Evolutionary conservation across 352 stramenopile genomes (phyloP), one percentile per base, ranked within the genome.

Genomic region (Pythium folliculosum): DNA sequence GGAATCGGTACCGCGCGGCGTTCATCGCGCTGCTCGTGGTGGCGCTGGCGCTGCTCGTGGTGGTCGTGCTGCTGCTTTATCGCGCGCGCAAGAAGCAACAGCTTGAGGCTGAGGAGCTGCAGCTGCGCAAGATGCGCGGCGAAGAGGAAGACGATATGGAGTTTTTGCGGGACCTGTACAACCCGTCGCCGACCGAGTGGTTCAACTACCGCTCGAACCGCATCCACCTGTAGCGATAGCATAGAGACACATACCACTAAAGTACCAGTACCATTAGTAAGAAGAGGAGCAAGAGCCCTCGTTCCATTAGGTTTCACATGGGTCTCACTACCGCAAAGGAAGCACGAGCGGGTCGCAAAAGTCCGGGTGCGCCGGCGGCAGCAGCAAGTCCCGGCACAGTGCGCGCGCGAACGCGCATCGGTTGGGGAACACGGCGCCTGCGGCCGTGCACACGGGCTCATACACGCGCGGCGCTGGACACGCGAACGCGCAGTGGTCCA

Each of bases 351-450:
- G 37, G 25, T 67, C 52, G 30, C 60, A 67, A 25, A 35, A 53
- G 12, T 53, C 50, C 1, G 27, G 35, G 37, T 25, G 21, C 14
- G 60, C 60, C 1, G 44, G 22, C 5, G 49, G 51, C 2, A 60
- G 50, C n/a, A 40, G n/a, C 37, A 45, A 5, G 37, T 67, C 50
- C 4, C 50, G 40, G 27, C 60, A 67, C 21, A 67, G 23, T 12
- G 60, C 60, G 6, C 19, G 5, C 50, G 37, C 51, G 38, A 55
- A 59, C 19, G 21, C 40, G 55, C 78, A 86, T 40, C 72, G 59
- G 60, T 80, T 83, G 62, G 52, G 60, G 78, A 81, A 83, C 5
- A 71, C 75, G 25, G 60, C 25, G 54, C 65, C 67, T 47, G 43
- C 3, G 14, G 72, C 71, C 14, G 75, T 77, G 37, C 76, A 86